phyloP scores from a whole-genome alignment of 768 basidiomycete species.

The Lactarius evosmus region DNA sequence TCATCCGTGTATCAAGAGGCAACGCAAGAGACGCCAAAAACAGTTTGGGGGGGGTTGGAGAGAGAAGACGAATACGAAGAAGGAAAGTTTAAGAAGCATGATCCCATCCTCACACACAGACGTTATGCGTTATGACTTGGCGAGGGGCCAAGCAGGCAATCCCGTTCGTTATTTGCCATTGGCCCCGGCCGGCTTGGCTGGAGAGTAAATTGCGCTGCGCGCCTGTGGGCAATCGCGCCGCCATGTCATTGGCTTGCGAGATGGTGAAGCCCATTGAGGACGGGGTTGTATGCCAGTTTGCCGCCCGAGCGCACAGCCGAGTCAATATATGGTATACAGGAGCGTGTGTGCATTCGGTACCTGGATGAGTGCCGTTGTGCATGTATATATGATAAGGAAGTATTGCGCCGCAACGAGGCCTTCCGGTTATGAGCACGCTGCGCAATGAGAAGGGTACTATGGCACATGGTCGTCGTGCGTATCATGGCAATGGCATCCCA shows the following conservation, averaged over 20 bases:
- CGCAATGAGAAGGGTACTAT: conserved; percentile 5
- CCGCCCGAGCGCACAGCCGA: not conserved
- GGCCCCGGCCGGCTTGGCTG: not conserved
- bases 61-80: not conserved
- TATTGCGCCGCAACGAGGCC: conserved; percentile 17
- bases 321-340: not conserved
- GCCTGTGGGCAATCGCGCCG: not conserved
- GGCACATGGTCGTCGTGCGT: conserved; percentile 15
- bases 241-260: not conserved
- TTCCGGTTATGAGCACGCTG: not conserved
- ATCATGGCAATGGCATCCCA: not conserved
- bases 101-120: too few relatives aligned
- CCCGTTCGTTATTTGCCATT: not conserved
- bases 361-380: not conserved
- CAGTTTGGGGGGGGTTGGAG: not conserved
- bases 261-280: not conserved
- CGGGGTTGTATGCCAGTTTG: not conserved
- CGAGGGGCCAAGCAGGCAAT: too few relatives aligned
- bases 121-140: too few relatives aligned
- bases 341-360: not conserved
- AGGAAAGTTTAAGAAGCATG: not conserved
- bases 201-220: not conserved
- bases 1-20: not conserved
- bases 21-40: not conserved
- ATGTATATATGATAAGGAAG: not conserved